Evolutionary conservation across 2,329 filamentous ascomycete genomes (phyloP), one percentile per base, ranked within the genome.

Genomic region (Orbilia oligospora): DNA sequence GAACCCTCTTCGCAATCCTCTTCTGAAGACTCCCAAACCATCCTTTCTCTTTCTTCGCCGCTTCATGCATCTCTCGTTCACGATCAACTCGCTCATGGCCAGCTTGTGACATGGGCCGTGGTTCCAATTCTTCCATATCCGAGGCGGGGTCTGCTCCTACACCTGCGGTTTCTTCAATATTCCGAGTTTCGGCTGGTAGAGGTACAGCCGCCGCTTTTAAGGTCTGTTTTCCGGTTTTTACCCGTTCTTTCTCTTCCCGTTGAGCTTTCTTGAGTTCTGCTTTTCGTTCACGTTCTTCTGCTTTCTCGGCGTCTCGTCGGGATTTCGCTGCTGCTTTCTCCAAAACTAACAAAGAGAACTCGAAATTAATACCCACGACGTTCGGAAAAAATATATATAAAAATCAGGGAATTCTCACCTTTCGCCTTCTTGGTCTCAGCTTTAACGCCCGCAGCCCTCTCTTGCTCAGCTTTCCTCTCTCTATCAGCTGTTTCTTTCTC

Each of bases 121-220:
- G 75, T 51, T 78, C 75, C 2, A 78, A 55, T 20, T 79, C 64
- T 46, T 73, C 71, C 76, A 79, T 79, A 27, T 72, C 75, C 1
- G 68, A 58, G 22, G n/a, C 24, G 10, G 58, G 48, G 22, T 55
- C 56, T 36, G 55, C 44, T 56, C 51, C 56, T 27, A 53, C 38
- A 16, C 48, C 64, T 14, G 64, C 46, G 18, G 6, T 66, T 24
- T 66, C 20, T 22, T 53, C 63, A 24, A 51, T 14, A 18, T 55
- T 61, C 10, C 33, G 14, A 1, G 58, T 20, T 48, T 53, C 46
- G 12, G 55, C 18, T 0, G 53, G 36, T 44, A 41, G 2, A 14
- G 56, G 56, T 24, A 61, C 10, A 10, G 48, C 70, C 30, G 53
- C 44, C 8, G 36, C 24, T 33, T 65, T 73, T 38, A 44, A 48